These are phyloP conservation scores for Daphne laureola DNA, from an alignment of 441 rosid genomes.

Conservation along the genomic window DNA sequence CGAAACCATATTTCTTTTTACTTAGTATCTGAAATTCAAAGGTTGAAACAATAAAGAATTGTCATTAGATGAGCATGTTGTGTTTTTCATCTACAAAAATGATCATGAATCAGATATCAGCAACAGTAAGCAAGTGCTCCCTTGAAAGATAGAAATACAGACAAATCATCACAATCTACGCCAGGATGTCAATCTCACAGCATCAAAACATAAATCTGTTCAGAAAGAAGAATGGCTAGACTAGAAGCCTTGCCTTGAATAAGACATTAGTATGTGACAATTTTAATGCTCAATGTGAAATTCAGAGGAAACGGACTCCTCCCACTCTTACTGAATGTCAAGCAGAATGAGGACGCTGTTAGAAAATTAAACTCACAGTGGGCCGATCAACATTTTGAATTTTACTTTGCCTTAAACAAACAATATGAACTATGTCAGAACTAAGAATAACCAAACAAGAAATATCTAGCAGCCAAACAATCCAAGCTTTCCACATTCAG, in stretches of 20 bases:
- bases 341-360: too few species aligned
- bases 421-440: too few species aligned
- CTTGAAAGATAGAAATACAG: conserved; percentile 3
- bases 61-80: too few species aligned
- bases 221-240: not conserved
- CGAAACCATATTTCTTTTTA: conserved; percentile 55
- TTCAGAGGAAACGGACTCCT: not conserved
- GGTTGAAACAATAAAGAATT: conserved; percentile 5
- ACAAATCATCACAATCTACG: not conserved
- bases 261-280: conserved; percentile 1
- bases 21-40: conserved; percentile 17
- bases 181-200: conserved; percentile 3
- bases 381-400: too few species aligned
- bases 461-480: too few species aligned
- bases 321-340: too few species aligned
- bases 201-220: not conserved
- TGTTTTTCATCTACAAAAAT: too few species aligned
- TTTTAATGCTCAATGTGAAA: not conserved
- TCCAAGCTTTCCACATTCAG: too few species aligned
- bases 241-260: not conserved
- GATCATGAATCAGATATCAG: too few species aligned
- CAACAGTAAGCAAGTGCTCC: not conserved
- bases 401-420: too few species aligned
- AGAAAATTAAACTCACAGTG: too few species aligned
- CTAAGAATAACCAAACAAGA: too few species aligned